phyloP scores from a whole-genome alignment of 805 yeast genomes.

The Wickerhamiella sergipiensis region DNA sequence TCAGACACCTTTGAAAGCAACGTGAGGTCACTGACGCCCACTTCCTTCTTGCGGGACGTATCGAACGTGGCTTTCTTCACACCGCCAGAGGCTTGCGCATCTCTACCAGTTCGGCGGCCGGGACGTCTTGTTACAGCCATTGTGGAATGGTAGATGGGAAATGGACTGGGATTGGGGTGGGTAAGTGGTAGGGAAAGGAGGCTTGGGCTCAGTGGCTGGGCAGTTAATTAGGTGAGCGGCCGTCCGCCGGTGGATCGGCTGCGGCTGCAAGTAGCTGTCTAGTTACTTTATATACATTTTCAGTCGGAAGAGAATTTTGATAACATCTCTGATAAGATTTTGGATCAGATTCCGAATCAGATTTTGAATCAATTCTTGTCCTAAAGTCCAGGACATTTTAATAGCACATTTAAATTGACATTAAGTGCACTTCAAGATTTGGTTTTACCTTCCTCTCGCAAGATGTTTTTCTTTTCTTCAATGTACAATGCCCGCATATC shows the following conservation, averaged over 20 bases:
- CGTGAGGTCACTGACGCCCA: slow-evolving; percentile 95
- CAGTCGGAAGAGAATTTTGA: too few species aligned
- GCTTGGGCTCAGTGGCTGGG: neutral
- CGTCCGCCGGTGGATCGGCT: too few species aligned
- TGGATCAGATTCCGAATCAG: too few species aligned
- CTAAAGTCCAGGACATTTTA: too few species aligned
- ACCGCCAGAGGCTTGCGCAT: slow-evolving; percentile 39
- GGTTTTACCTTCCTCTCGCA: slow-evolving; percentile 10
- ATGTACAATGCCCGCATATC: slow-evolving; percentile 21
- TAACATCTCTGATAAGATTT: too few species aligned
- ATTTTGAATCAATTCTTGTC: too few species aligned
- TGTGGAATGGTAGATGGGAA: neutral
- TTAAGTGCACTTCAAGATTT: neutral
- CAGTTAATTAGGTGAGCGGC: neutral
- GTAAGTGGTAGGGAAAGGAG: neutral
- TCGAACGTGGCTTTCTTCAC: slow-evolving; percentile 88
- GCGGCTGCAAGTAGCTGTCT: neutral
- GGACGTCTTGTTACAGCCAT: slow-evolving; percentile 77
- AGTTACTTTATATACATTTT: too few species aligned
- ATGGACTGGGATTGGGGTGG: neutral
- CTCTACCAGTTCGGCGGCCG: slow-evolving; percentile 43
- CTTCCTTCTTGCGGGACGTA: slow-evolving; percentile 77
- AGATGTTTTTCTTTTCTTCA: slow-evolving; percentile 17
- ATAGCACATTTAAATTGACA: too few species aligned
- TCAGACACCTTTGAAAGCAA: slow-evolving; percentile 77